phyloP scores from a whole-genome alignment of 2,329 filamentous ascomycete species.

The Botrytis elliptica region DNA sequence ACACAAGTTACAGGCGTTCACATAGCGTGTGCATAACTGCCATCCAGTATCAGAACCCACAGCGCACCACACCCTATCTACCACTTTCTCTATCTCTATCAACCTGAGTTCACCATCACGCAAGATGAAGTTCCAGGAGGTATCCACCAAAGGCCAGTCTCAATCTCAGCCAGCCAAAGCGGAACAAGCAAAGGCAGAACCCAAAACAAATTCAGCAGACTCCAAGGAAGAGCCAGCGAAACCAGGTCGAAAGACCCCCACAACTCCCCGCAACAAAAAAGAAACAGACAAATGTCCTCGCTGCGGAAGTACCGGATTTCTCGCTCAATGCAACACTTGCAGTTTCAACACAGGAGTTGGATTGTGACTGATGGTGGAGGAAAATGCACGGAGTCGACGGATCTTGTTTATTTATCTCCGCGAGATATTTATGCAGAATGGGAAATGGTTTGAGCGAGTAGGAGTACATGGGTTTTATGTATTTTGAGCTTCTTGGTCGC shows the following conservation, averaged over 20 bases:
- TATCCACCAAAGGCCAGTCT: not conserved
- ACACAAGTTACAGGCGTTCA: not conserved
- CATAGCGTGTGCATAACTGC: not conserved
- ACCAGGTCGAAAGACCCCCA: not conserved
- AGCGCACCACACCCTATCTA: not conserved
- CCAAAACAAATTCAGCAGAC: not conserved
- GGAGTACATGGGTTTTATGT: not conserved
- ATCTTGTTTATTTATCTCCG: not conserved
- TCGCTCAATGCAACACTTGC: not conserved
- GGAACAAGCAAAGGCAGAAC: not conserved
- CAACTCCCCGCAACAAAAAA: not conserved
- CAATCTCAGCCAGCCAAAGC: not conserved
- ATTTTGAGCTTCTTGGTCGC: not conserved
- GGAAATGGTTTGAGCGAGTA: too few relatives aligned
- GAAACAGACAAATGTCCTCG: not conserved
- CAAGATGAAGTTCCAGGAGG: not conserved
- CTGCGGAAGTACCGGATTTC: not conserved
- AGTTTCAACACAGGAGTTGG: not conserved
- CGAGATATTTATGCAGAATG: not conserved
- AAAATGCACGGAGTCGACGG: not conserved
- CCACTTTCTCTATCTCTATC: not conserved
- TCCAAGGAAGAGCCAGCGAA: not conserved
- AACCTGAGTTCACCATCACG: not conserved
- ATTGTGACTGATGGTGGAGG: not conserved
- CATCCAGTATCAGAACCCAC: not conserved